These are phyloP conservation scores for Prunus fruticosa DNA, from an alignment of 306 rosid genomes.

Conservation along the genomic window DNA sequence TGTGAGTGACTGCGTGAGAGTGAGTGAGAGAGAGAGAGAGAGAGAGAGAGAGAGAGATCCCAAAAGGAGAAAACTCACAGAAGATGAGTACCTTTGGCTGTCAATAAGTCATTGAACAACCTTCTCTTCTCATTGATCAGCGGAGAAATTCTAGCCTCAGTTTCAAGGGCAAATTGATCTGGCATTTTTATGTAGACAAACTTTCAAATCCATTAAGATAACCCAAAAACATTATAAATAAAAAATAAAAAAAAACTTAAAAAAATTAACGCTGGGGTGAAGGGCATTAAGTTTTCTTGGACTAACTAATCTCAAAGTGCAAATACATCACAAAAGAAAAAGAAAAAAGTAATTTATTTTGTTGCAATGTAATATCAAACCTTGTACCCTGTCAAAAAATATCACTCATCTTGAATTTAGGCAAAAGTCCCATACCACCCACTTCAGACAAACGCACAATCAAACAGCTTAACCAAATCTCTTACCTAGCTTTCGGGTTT, in stretches of 20 bases:
- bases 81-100: constrained; percentile 79
- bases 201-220: constrained; percentile 21
- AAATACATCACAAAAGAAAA: background rate
- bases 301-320: background rate
- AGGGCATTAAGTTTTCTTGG: background rate
- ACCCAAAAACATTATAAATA: constrained; percentile 20
- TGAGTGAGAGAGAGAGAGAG: constrained; percentile 14
- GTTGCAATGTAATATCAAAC: constrained; percentile 18
- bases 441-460: background rate
- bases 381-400: background rate
- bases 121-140: constrained; percentile 78
- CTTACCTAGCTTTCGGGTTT: constrained; percentile 77
- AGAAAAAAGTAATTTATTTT: background rate
- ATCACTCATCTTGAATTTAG: background rate
- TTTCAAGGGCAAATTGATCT: constrained; percentile 84
- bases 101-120: constrained; percentile 92
- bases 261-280: background rate
- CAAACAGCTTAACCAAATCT: constrained; percentile 21
- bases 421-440: background rate
- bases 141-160: constrained; percentile 87
- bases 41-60: constrained; percentile 18
- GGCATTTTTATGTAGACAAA: constrained; percentile 31
- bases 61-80: constrained; percentile 19
- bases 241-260: background rate
- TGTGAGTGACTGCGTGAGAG: background rate